These are phyloP conservation scores for Suillus weaverae DNA, from an alignment of 768 basidiomycete species.

Conservation along the genomic window DNA sequence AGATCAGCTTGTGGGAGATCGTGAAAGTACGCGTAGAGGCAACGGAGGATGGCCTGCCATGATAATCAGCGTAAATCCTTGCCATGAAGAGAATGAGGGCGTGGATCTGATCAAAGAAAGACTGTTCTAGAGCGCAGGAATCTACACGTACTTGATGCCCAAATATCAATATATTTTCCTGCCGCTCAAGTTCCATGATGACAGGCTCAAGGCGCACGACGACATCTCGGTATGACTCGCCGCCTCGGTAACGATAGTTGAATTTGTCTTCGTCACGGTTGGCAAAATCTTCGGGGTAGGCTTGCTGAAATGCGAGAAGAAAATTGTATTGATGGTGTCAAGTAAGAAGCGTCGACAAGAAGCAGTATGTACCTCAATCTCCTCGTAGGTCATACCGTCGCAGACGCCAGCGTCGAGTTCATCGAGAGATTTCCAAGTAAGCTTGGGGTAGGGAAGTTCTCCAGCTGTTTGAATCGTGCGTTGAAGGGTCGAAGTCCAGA, in stretches of 20 bases:
- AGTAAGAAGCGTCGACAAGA: background rate
- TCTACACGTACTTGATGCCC: slow-evolving; percentile 74
- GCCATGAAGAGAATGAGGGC: background rate
- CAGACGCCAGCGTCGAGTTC: slow-evolving; percentile 99
- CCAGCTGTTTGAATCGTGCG: slow-evolving; percentile 91
- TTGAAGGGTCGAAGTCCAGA: slow-evolving; percentile 98
- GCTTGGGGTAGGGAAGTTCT: slow-evolving; percentile 78
- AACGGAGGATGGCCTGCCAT: slow-evolving; percentile 36
- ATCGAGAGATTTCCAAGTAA: slow-evolving; percentile 98
- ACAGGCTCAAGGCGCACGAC: slow-evolving; percentile 94
- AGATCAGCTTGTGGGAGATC: slow-evolving; percentile 89
- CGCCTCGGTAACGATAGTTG: slow-evolving; percentile 96
- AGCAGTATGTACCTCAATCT: slow-evolving; percentile 78
- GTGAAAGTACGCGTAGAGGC: slow-evolving; percentile 96
- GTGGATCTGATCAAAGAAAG: background rate
- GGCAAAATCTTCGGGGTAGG: slow-evolving; percentile 97
- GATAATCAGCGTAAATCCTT: slow-evolving; percentile 6
- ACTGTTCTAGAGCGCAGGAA: slow-evolving; percentile 1
- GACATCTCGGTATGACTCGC: slow-evolving; percentile 98
- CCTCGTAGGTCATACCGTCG: slow-evolving; percentile 99
- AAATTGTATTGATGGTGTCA: slow-evolving; percentile 3
- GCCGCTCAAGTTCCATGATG: slow-evolving; percentile 98
- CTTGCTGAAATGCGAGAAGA: slow-evolving; percentile 51
- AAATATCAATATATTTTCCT: slow-evolving; percentile 95
- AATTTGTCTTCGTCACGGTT: slow-evolving; percentile 99